These are phyloP conservation scores for Phoma sp. DNA, from an alignment of 2,329 filamentous ascomycete genomes.

Conservation along the genomic window DNA sequence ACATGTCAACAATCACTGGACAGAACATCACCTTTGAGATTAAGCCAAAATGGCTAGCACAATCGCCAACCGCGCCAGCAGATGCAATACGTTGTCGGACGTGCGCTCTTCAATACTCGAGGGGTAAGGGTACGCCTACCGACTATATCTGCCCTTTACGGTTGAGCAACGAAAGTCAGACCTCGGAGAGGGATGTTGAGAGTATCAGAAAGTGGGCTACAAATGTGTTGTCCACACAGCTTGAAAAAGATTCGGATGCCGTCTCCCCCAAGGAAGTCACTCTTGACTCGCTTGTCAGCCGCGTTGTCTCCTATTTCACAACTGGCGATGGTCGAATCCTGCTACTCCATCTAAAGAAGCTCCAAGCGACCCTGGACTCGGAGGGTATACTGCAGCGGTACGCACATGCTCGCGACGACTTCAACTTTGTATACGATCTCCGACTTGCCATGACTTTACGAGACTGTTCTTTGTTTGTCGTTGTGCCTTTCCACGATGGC, in stretches of 20 bases:
- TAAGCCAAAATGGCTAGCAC: constrained; percentile 57
- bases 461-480: constrained; percentile 55
- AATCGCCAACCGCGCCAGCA: constrained; percentile 53
- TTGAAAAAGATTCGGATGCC: background rate
- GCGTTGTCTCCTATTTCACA: constrained; percentile 33
- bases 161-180: constrained; percentile 41
- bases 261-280: background rate
- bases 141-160: constrained; percentile 50
- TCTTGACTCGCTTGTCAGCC: constrained; percentile 14
- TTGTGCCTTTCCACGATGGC: constrained; percentile 18
- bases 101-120: constrained; percentile 52
- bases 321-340: constrained; percentile 44
- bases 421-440: constrained; percentile 25
- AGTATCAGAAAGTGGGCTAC: constrained; percentile 23
- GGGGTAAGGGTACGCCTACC: constrained; percentile 12
- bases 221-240: constrained; percentile 9
- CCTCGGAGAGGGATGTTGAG: constrained; percentile 16
- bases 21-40: constrained; percentile 47
- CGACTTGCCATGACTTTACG: constrained; percentile 55
- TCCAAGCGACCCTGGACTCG: constrained; percentile 49
- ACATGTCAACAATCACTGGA: constrained; percentile 36
- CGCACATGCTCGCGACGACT: constrained; percentile 9
- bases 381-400: constrained; percentile 33
- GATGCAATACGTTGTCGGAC: constrained; percentile 52
- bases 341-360: constrained; percentile 44